phyloP scores from a whole-genome alignment of 2,329 filamentous ascomycete species.

The Paraconiothyrium brasiliense region DNA sequence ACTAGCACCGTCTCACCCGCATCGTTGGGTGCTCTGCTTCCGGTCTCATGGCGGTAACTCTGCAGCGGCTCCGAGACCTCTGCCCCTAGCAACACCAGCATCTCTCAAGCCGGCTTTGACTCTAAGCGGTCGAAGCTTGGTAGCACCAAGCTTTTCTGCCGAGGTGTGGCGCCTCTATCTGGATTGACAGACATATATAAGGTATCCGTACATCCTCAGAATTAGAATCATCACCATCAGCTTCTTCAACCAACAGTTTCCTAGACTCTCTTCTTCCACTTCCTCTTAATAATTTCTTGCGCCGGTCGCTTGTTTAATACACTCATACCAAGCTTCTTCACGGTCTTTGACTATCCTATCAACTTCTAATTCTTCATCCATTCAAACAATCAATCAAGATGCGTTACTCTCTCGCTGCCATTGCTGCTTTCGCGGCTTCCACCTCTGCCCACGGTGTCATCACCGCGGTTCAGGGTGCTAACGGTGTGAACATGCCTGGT shows the following conservation, averaged over 20 bases:
- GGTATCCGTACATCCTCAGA: conserved; percentile 22
- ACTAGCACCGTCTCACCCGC: conserved; percentile 39
- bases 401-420: conserved; percentile 58
- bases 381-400: conserved; percentile 50
- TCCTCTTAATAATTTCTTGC: conserved; percentile 44
- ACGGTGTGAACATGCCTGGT: conserved; percentile 70
- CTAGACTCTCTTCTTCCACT: conserved; percentile 39
- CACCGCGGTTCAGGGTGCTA: conserved; percentile 65
- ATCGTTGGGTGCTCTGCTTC: conserved; percentile 25
- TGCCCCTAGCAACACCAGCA: conserved; percentile 19
- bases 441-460: conserved; percentile 68
- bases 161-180: neutral
- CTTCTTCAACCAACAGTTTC: conserved; percentile 33
- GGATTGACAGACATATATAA: conserved; percentile 38
- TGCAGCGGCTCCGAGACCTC: conserved; percentile 22
- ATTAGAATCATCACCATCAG: conserved; percentile 36
- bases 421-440: conserved; percentile 58
- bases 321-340: conserved; percentile 13
- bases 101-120: conserved; percentile 18
- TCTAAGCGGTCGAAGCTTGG: conserved; percentile 39
- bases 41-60: conserved; percentile 33
- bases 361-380: conserved; percentile 22
- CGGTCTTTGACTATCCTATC: neutral
- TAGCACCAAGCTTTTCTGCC: conserved; percentile 42
- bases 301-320: conserved; percentile 48